Conservation (phyloP, 495 filamentous ascomycete genomes). For the Rhizodiscina lignyota region DNA sequence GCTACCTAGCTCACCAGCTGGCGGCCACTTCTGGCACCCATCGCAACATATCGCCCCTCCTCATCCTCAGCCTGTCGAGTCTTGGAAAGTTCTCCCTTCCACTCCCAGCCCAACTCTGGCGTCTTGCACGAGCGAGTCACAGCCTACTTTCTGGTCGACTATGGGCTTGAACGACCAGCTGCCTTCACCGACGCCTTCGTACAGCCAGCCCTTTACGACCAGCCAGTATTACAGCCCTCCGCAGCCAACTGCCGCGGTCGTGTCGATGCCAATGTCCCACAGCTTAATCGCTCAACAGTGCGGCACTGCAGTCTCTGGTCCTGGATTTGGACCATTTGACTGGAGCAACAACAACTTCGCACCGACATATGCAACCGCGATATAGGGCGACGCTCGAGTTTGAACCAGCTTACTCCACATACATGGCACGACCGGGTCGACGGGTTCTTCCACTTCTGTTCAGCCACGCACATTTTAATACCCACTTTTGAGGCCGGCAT, state of each 20-base stretch:
- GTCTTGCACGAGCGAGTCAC: conserved; percentile 45
- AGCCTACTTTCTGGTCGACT: conserved; percentile 63
- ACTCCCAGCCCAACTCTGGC: conserved; percentile 53
- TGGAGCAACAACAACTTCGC: conserved; percentile 53
- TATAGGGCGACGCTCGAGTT: conserved; percentile 19
- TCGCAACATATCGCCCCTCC: conserved; percentile 29
- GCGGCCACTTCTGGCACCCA: conserved; percentile 63
- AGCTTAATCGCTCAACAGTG: conserved; percentile 80
- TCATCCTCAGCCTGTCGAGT: conserved; percentile 59
- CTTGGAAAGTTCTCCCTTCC: conserved; percentile 87
- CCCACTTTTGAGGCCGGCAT: no score
- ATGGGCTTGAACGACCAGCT: conserved; percentile 59
- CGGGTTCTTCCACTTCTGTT: no score
- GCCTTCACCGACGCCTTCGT: conserved; percentile 59
- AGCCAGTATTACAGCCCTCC: conserved; percentile 51
- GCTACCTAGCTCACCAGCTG: conserved; percentile 62
- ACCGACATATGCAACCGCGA: conserved; percentile 40
- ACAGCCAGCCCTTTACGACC: conserved; percentile 61
- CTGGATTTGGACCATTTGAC: conserved; percentile 53
- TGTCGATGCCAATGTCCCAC: conserved; percentile 33
- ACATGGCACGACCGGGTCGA: no score
- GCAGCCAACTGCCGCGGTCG: conserved; percentile 26
- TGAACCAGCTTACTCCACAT: no score
- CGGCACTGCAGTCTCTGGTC: conserved; percentile 44
- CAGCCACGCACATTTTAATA: no score